Base-by-base conservation (phyloP, 495 filamentous ascomycete species). In the Annulohypoxylon bovei region DNA sequence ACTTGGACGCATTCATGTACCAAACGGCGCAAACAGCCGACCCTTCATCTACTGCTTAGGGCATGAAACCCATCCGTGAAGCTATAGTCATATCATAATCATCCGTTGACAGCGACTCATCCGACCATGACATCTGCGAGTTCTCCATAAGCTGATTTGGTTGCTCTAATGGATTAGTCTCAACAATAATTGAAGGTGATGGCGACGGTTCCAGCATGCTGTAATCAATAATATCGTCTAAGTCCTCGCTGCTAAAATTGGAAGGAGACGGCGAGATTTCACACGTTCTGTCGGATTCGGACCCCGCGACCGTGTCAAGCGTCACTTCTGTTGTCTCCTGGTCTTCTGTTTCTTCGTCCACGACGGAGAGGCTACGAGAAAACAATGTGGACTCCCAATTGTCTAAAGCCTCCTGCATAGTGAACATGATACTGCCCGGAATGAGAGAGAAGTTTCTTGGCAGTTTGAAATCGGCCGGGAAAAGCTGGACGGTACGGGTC, bases 401-500 rank as follows among this genome's bases (percentile, higher is more conserved):
- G n/a, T 64, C 46, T n/a, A 72, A 16, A 4, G 53, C 49, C 5
- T 72, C 69, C 47, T 60, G 52, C 27, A 72, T 25, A 6, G 47
- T 32, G 54, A 72, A 67, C 27, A 67, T 46, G 28, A 49, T 33
- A 11, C 40, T 50, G 3, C 61, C 63, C 14, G 57, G 53, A 6
- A 57, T 33, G 12, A 39, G 22, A 12, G 6, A 9, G 0, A 6
- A 25, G 9, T 44, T 12, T 1, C 50, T 5, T 12, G 55, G 59
- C 5, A 56, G 12, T 16, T n/a, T 25, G 1, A 68, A 75, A 14
- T 39, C 53, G 3, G 60, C 6, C 3, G 68, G 58, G 47, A 68
- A 76, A 9, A 76, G 72, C 25, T 65, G 67, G 32, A 76, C 30
- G 35, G 44, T 46, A 20, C 61, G 65, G 27, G 50, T 71, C 39